A percentile compares a stretch with the other conserved stretches of the same genome.
These are phyloP conservation scores for Colletotrichum plurivorum DNA, from an alignment of 2,329 filamentous ascomycete species.

Conservation along the genomic window DNA sequence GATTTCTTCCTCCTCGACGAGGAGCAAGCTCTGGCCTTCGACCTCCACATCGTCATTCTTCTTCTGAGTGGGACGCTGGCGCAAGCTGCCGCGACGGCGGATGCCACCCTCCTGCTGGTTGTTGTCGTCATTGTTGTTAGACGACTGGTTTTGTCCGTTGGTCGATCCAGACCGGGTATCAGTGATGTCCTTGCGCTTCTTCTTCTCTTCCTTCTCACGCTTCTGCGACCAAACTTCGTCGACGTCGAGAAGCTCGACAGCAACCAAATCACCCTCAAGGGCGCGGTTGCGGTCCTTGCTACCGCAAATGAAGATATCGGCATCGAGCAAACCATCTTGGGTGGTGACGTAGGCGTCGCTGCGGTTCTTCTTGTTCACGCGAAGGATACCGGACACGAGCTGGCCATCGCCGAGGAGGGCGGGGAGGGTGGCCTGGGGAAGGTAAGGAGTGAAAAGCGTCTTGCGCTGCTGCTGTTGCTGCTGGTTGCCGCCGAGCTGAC, in stretches of 20 bases:
- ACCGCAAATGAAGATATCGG: constrained; percentile 99
- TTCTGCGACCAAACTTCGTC: constrained; percentile 99
- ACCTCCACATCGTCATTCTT: constrained; percentile 99
- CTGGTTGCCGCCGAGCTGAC: constrained; percentile 74
- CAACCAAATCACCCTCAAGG: constrained; percentile 94
- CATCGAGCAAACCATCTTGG: constrained; percentile 87
- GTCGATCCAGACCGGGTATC: constrained; percentile 86
- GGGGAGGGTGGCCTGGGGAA: constrained; percentile 93
- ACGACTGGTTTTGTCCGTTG: constrained; percentile 78
- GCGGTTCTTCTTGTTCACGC: constrained; percentile 99
- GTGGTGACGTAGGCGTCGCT: constrained; percentile 98
- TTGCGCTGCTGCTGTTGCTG: constrained; percentile 94
- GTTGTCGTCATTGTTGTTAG: constrained; percentile 73
- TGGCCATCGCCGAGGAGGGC: constrained; percentile 92
- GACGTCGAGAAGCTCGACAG: constrained; percentile 95
- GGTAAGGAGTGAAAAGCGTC: constrained; percentile 97
- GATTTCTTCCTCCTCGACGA: constrained; percentile 99
- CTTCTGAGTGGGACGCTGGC: constrained; percentile 98
- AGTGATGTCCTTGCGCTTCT: constrained; percentile 99
- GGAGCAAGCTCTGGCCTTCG: constrained; percentile 94
- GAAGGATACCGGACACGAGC: constrained; percentile 94
- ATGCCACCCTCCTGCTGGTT: constrained; percentile 84
- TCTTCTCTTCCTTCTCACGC: constrained; percentile 99
- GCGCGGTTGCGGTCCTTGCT: constrained; percentile 99
- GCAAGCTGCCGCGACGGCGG: constrained; percentile 91